Base-by-base conservation (phyloP, 768 basidiomycete genomes). In the Arthromyces matolae region DNA sequence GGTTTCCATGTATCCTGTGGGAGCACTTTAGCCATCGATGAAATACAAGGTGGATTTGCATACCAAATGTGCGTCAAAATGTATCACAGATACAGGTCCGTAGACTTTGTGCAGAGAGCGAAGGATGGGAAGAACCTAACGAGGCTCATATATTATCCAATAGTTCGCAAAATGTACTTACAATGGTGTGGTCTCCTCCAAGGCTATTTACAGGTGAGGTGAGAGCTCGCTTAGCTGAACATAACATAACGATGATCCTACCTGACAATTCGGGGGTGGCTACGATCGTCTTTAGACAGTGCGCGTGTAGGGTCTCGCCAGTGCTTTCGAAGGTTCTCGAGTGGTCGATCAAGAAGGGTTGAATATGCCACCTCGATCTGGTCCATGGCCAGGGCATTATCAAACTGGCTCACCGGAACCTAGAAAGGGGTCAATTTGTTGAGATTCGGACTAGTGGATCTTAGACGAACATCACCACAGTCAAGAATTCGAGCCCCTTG, bases 141-240 rank as follows among this genome's bases (percentile, higher is more conserved):
- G n/a, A n/a, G n/a, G n/a, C n/a, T n/a, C n/a, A n/a, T n/a, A n/a
- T n/a, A n/a, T n/a, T n/a, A n/a, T n/a, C n/a, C n/a, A n/a, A n/a
- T n/a, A n/a, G n/a, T n/a, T n/a, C n/a, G n/a, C n/a, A n/a, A n/a
- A n/a, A n/a, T n/a, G n/a, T 6, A 56, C 68, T 51, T 37, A 85
- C 90, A 53, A 93, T 87, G 12, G 90, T 90, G 63, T 93, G 92
- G 59, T 93, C 92, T 5, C 92, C 92, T 20, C 93, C 93, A 23
- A 89, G 71, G 66, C 85, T 85, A 33, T 22, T 29, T 14, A 50
- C 25, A 20, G 20, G 10, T 12, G 14, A 18, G 42, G 23, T 24
- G 32, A 49, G n/a, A 50, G 46, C 27, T 29, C 4, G 8, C 36
- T 14, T 22, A 35, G 19, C 8, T 19, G 19, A 22, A 35, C 5